phyloP scores from a whole-genome alignment of 768 basidiomycete species.

The Boletus rubropictus region DNA sequence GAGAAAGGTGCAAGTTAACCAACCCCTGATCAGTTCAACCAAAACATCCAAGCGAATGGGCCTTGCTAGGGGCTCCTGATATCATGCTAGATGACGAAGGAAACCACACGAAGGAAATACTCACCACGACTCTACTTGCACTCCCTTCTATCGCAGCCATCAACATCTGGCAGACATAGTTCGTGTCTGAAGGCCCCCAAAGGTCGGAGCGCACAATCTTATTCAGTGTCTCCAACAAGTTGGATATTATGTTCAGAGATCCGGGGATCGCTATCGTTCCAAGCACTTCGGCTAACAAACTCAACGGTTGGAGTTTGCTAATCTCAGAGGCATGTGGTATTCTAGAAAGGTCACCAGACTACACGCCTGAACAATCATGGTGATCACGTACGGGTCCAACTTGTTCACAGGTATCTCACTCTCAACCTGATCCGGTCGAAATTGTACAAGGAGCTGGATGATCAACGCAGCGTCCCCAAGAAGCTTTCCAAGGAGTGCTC shows the following conservation, averaged over 20 bases:
- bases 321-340: slow-evolving; percentile 28
- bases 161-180: slow-evolving; percentile 76
- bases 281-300: slow-evolving; percentile 64
- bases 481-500: slow-evolving; percentile 44
- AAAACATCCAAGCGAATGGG: slow-evolving; percentile 77
- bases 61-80: slow-evolving; percentile 50
- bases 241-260: slow-evolving; percentile 64
- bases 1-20: background rate
- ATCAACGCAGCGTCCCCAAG: slow-evolving; percentile 50
- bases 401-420: slow-evolving; percentile 49
- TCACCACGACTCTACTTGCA: slow-evolving; percentile 51
- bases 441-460: slow-evolving; percentile 42
- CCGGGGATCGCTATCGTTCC: slow-evolving; percentile 59
- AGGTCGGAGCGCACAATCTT: slow-evolving; percentile 55
- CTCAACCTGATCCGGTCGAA: slow-evolving; percentile 43
- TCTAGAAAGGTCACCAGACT: slow-evolving; percentile 3
- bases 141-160: slow-evolving; percentile 75
- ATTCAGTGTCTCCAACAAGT: slow-evolving; percentile 66
- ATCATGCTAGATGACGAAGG: background rate
- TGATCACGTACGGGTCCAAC: slow-evolving; percentile 50
- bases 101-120: slow-evolving; percentile 12
- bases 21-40: slow-evolving; percentile 81
- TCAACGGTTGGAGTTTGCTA: slow-evolving; percentile 43
- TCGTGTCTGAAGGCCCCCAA: slow-evolving; percentile 55
- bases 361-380: background rate